Conservation (phyloP, 441 rosid species). For the Adansonia gregorii region DNA sequence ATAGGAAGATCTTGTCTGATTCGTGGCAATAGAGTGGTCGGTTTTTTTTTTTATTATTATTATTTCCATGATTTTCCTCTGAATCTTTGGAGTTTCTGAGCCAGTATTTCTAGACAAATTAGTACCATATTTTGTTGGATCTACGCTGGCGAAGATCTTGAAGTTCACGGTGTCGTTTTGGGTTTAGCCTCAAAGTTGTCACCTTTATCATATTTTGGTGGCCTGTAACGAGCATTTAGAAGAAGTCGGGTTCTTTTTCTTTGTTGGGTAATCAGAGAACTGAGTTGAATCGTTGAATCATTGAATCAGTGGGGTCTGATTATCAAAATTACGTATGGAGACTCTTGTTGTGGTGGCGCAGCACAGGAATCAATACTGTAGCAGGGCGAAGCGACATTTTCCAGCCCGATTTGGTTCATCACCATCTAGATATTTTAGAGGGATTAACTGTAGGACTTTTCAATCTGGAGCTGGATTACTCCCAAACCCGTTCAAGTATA, state of each 20-base stretch:
- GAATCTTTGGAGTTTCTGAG: constrained; percentile 27
- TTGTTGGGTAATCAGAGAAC: constrained; percentile 11
- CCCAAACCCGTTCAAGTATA: constrained; percentile 57
- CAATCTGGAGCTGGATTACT: constrained; percentile 74
- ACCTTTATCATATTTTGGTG: constrained; percentile 24
- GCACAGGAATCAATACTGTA: constrained; percentile 60
- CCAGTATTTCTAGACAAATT: neutral
- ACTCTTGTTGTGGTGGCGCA: constrained; percentile 69
- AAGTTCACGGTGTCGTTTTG: constrained; percentile 6
- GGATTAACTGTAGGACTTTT: constrained; percentile 70
- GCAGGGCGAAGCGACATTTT: constrained; percentile 44
- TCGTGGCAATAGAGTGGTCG: constrained; percentile 22
- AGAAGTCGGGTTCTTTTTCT: neutral
- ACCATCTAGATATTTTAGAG: constrained; percentile 55
- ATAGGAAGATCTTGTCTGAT: constrained; percentile 28
- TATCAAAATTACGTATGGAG: constrained; percentile 54
- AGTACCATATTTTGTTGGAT: constrained; percentile 32
- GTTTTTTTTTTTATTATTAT: neutral
- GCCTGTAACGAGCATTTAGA: constrained; percentile 29
- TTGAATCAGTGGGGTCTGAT: constrained; percentile 24
- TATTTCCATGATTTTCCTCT: constrained; percentile 22
- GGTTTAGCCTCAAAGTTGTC: constrained; percentile 30
- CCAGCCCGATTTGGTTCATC: constrained; percentile 52
- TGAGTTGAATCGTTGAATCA: constrained; percentile 21
- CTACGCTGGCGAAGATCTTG: constrained; percentile 43